Percentiles rank a stretch among this genome's conserved stretches.
Evolutionary conservation across 176 grass and related monocot genomes (phyloP).

Genomic region (Carex myosuroides): DNA sequence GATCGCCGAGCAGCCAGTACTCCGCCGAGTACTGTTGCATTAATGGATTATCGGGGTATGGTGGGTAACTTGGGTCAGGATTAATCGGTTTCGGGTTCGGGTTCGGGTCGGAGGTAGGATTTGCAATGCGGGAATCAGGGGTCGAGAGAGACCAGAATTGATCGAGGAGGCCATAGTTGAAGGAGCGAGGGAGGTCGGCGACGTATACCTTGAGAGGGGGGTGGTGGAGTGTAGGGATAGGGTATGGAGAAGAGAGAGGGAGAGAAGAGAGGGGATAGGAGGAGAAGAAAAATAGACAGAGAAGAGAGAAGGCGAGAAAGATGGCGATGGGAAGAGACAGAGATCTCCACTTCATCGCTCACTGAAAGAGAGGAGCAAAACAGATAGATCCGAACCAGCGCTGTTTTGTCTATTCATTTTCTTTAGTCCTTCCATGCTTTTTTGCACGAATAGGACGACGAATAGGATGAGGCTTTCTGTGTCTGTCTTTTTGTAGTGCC

Average conservation of each 20-base stretch:
- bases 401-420: too few species aligned
- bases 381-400: too few species aligned
- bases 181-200: constrained; percentile 61
- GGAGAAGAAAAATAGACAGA: constrained; percentile 27
- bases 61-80: background rate
- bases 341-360: constrained; percentile 20
- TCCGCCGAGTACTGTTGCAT: constrained; percentile 89
- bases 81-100: constrained; percentile 8
- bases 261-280: background rate
- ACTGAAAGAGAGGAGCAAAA: background rate
- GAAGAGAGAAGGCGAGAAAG: constrained; percentile 26
- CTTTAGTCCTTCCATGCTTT: too few species aligned
- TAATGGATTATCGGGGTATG: constrained; percentile 57
- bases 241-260: background rate
- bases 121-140: constrained; percentile 68
- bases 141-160: constrained; percentile 59
- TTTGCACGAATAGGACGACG: too few species aligned
- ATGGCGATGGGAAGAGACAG: constrained; percentile 30
- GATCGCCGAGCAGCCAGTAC: constrained; percentile 82
- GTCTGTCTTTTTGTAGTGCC: too few species aligned
- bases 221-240: background rate
- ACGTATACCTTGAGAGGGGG: constrained; percentile 58
- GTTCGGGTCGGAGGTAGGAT: constrained; percentile 32
- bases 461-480: too few species aligned
- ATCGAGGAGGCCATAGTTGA: constrained; percentile 84